Percentiles rank a stretch among this genome's conserved stretches.
phyloP scores from a whole-genome alignment of 805 yeast species.

The Wickerhamomyces ciferrii region DNA sequence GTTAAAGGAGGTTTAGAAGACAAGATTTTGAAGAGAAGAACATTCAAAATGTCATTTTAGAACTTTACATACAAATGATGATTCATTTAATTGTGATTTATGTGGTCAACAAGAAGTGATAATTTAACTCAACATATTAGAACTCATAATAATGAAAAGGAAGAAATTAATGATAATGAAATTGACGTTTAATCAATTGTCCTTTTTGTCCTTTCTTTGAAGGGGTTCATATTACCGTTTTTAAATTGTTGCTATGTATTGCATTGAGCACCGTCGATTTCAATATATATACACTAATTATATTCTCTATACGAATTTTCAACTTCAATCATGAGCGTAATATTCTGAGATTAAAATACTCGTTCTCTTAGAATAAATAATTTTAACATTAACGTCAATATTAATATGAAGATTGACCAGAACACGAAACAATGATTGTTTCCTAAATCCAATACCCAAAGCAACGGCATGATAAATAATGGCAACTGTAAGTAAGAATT shows the following conservation, averaged over 20 bases:
- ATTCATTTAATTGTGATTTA: constrained; percentile 58
- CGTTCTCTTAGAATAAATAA: too few species aligned
- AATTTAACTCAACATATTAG: constrained; percentile 64
- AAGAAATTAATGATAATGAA: neutral
- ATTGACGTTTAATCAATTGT: neutral
- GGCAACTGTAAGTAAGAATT: constrained; percentile 28
- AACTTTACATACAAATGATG: constrained; percentile 67
- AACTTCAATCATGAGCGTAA: too few species aligned
- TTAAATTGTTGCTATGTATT: too few species aligned
- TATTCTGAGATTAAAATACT: too few species aligned
- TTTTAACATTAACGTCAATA: too few species aligned
- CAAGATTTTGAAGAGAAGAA: constrained; percentile 73
- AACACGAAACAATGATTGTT: too few species aligned
- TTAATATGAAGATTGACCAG: too few species aligned
- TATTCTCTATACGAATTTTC: too few species aligned
- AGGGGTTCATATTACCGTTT: too few species aligned
- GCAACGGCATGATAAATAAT: constrained; percentile 33
- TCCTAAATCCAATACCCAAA: constrained; percentile 12
- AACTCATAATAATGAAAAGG: constrained; percentile 31
- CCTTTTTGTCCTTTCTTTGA: too few species aligned
- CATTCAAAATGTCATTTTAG: constrained; percentile 72
- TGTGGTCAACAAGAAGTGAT: constrained; percentile 62
- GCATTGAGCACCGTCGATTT: too few species aligned
- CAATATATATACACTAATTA: too few species aligned
- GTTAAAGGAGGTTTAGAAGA: constrained; percentile 63